Conservation (phyloP, 2,329 filamentous ascomycete species). For the Xylariaceae sp. region DNA sequence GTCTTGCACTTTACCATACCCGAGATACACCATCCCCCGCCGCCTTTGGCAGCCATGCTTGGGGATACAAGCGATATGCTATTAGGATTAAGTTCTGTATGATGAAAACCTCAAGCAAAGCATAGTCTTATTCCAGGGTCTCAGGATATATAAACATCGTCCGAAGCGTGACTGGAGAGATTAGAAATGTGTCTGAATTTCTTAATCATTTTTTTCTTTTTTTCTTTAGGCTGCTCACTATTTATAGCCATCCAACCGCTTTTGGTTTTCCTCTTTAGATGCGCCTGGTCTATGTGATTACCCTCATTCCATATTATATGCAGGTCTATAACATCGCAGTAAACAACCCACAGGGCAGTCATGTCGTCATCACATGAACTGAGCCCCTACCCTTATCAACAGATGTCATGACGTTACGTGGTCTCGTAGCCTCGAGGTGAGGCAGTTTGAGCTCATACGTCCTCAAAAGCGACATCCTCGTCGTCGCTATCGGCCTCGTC, state of each 20-base stretch:
- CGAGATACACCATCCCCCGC: no score
- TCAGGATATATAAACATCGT: no score
- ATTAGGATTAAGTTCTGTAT: slow-evolving; percentile 14
- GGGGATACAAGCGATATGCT: slow-evolving; percentile 6
- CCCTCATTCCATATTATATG: slow-evolving; percentile 19
- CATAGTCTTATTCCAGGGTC: no score
- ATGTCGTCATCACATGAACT: not conserved
- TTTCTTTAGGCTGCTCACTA: no score
- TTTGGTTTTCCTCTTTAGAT: not conserved
- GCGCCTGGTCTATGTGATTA: slow-evolving; percentile 14
- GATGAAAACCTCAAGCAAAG: slow-evolving; percentile 2
- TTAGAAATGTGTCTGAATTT: no score
- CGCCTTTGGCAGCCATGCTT: no score
- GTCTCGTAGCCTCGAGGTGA: not conserved
- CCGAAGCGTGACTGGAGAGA: no score
- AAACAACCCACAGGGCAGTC: no score
- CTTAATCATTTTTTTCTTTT: no score
- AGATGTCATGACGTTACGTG: not conserved
- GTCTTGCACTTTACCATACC: no score
- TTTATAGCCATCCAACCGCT: no score
- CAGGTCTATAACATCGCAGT: slow-evolving; percentile 25
- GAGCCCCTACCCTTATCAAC: not conserved
- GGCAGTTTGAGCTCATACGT: slow-evolving; percentile 43
- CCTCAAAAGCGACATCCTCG: slow-evolving; percentile 55
- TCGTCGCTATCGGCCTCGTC: slow-evolving; percentile 45